Percentiles rank a stretch among this genome's conserved stretches.
phyloP scores from a whole-genome alignment of 257 asterid genomes.

The Solanum chiquidenum region DNA sequence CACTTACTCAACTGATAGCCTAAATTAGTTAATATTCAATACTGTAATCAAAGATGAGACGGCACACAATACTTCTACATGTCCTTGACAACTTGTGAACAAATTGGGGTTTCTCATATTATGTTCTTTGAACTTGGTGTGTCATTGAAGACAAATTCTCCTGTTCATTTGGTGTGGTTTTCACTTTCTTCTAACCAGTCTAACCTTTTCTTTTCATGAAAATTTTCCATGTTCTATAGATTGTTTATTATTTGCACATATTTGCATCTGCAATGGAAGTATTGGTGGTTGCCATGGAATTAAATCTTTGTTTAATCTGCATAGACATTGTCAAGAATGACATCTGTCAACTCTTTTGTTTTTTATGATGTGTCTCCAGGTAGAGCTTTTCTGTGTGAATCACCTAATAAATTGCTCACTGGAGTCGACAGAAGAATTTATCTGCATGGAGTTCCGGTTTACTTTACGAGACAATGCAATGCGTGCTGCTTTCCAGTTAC shows the following conservation, averaged over 20 bases:
- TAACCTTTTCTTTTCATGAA: neutral
- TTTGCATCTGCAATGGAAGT: neutral
- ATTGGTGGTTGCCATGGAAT: neutral
- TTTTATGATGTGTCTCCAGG: conserved; percentile 44
- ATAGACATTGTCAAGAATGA: neutral
- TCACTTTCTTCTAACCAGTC: neutral
- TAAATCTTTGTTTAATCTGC: neutral
- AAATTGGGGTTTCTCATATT: neutral
- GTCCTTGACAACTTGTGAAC: neutral
- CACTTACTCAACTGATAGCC: neutral
- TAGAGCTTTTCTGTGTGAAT: conserved; percentile 95
- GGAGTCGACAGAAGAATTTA: conserved; percentile 98
- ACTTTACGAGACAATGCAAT: conserved; percentile 90
- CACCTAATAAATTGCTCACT: conserved; percentile 93
- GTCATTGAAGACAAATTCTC: neutral
- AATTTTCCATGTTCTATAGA: neutral
- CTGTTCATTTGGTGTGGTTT: neutral
- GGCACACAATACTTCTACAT: neutral
- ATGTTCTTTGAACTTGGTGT: neutral
- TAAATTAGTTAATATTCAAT: neutral
- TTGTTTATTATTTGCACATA: neutral
- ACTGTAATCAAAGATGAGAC: neutral
- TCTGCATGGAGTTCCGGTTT: conserved; percentile 97
- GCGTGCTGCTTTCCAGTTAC: conserved; percentile 99
- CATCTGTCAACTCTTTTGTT: neutral